Evolutionary conservation across 106 monocot genomes (phyloP), one percentile per base, ranked within the genome.

Genomic region (Dioscorea zingiberensis): DNA sequence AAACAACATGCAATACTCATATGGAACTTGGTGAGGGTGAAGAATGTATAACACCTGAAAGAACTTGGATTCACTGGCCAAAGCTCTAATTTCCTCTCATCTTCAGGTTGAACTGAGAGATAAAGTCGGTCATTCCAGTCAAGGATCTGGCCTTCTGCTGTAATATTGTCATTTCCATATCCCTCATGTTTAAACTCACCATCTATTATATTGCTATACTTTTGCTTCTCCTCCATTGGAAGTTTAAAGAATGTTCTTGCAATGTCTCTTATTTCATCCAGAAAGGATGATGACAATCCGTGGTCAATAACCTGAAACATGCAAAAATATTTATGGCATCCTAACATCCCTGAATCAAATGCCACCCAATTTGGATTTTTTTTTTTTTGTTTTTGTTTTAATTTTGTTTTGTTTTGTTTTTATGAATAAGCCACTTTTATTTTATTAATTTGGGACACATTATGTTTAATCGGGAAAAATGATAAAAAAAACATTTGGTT

Each of bases 111-210:
- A 6, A 86, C 78, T 32, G 58, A 59, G 8, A 86, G 82, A 76
- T 79, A 76, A 25, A 86, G 67, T 12, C 86, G 78, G 69, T 86
- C 86, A 48, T 38, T 69, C 86, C 86, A 86, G 48, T 86, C 86
- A 21, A 78, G 68, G 32, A 66, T 64, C 55, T 86, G 86, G 47
- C 67, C 75, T 47, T 86, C 66, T 3, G 21, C 66, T 27, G 10
- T 29, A n/a, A 86, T 57, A 7, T 16, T 27, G 46, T 86, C 86
- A 64, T 78, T 82, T 24, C 82, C 86, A 59, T 86, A 86, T 25
- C 86, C 86, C 78, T 86, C 82, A 8, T 72, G 25, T 38, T 51
- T 55, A 70, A 81, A 81, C 24, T 72, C 68, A 25, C 69, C 68
- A 27, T 66, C 65, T 58, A 22, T 66, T 55, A 79, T 27, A 67